Conservation (phyloP, 768 basidiomycete species). For the Suillus luteus region DNA sequence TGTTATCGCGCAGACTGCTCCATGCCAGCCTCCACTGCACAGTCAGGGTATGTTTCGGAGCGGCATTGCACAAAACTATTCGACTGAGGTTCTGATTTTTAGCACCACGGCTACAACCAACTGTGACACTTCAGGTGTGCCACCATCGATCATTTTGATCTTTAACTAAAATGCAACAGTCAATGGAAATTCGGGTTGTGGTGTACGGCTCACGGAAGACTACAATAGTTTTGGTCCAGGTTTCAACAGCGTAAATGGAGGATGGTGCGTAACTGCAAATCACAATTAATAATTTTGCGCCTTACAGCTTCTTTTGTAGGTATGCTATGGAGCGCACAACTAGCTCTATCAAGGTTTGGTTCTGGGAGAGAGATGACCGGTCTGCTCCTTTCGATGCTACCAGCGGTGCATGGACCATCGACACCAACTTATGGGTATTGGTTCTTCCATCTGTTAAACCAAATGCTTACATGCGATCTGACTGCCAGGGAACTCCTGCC, state of each 20-base stretch:
- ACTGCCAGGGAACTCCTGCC: constrained; percentile 32
- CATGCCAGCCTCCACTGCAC: constrained; percentile 26
- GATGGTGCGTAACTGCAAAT: constrained; percentile 35
- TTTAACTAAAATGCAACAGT: constrained; percentile 16
- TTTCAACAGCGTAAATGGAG: constrained; percentile 40
- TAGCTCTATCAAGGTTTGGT: constrained; percentile 40
- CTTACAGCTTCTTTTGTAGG: constrained; percentile 20
- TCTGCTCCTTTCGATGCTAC: constrained; percentile 38
- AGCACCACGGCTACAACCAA: constrained; percentile 26
- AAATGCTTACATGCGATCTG: neutral
- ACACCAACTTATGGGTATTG: constrained; percentile 29
- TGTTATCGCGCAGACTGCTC: constrained; percentile 23
- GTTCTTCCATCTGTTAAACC: neutral
- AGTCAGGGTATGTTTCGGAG: constrained; percentile 28
- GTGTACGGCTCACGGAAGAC: constrained; percentile 29
- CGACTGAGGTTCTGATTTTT: neutral
- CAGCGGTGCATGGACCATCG: constrained; percentile 19
- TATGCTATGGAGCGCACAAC: constrained; percentile 42
- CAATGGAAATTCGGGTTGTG: constrained; percentile 41
- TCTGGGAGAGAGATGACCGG: constrained; percentile 38
- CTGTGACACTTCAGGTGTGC: constrained; percentile 25
- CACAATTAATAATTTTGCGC: neutral
- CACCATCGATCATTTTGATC: neutral
- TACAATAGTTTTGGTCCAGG: constrained; percentile 29
- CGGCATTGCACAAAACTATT: neutral